Conservation (phyloP, 2,329 filamentous ascomycete genomes). For the Coleophoma crateriformis region DNA sequence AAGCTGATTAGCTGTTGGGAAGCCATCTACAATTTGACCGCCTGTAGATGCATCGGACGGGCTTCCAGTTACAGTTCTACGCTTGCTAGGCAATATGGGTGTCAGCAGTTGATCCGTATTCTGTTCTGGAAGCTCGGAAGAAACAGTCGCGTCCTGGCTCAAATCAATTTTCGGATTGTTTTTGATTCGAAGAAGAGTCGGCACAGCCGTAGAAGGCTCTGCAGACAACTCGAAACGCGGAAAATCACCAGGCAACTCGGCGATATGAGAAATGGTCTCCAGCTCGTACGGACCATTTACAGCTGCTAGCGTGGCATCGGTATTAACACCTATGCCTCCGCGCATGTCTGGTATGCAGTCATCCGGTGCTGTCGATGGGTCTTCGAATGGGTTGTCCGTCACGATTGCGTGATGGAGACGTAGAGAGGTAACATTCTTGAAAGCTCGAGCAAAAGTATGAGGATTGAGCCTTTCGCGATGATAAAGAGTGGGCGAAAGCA, state of each 20-base stretch:
- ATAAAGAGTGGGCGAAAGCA: constrained; percentile 7
- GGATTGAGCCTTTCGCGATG: constrained; percentile 7
- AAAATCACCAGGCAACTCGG: no score
- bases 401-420: constrained; percentile 14
- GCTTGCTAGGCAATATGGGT: not conserved
- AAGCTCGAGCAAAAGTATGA: constrained; percentile 8
- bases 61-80: not conserved
- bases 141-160: no score
- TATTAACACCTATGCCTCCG: constrained; percentile 11
- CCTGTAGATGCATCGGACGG: not conserved
- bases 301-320: constrained; percentile 6
- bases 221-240: no score
- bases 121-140: no score
- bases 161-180: no score
- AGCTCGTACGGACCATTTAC: not conserved
- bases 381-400: constrained; percentile 12
- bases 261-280: no score
- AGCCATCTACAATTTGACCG: not conserved
- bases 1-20: not conserved
- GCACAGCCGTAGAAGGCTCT: no score
- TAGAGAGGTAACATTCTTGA: constrained; percentile 11
- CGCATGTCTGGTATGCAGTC: constrained; percentile 6
- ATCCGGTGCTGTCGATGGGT: not conserved
- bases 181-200: no score
- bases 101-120: not conserved